These are phyloP conservation scores for Boletus sp. DNA, from an alignment of 768 basidiomycete genomes.

Conservation along the genomic window DNA sequence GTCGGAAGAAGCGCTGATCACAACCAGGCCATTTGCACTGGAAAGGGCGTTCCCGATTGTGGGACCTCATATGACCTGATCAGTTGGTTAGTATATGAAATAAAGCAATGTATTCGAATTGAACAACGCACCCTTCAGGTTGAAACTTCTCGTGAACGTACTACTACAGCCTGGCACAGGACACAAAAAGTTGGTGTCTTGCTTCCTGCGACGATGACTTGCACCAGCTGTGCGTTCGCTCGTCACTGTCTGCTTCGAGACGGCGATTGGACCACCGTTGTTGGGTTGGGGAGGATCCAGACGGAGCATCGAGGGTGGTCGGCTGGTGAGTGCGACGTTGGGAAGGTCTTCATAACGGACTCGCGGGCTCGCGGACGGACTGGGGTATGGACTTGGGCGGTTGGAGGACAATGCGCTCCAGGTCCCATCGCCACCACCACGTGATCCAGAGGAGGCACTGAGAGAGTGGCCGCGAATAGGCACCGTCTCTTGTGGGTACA, in stretches of 20 bases:
- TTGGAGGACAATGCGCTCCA: conserved; percentile 21
- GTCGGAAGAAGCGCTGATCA: conserved; percentile 85
- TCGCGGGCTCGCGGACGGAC: conserved; percentile 50
- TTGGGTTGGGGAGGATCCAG: conserved; percentile 8
- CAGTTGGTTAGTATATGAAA: conserved; percentile 11
- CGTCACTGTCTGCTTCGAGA: conserved; percentile 79
- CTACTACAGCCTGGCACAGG: conserved; percentile 79
- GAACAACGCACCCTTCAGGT: conserved; percentile 67
- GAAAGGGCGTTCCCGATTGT: conserved; percentile 92
- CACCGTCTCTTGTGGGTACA: no score
- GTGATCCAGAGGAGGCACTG: no score
- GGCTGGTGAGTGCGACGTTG: conserved; percentile 19
- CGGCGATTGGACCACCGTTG: not conserved
- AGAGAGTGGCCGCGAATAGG: no score
- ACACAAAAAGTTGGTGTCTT: conserved; percentile 81
- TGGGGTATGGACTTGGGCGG: conserved; percentile 61
- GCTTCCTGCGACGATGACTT: conserved; percentile 78
- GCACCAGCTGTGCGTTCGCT: conserved; percentile 86
- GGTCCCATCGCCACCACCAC: no score
- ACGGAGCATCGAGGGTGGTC: conserved; percentile 9
- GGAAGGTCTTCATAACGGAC: conserved; percentile 48
- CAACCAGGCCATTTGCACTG: conserved; percentile 94
- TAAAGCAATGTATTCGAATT: conserved; percentile 1
- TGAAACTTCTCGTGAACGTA: conserved; percentile 89
- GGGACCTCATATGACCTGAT: conserved; percentile 83